Evolutionary conservation across 148 eudicot genomes (phyloP).

Genomic region (Vaccinium macrocarpon): DNA sequence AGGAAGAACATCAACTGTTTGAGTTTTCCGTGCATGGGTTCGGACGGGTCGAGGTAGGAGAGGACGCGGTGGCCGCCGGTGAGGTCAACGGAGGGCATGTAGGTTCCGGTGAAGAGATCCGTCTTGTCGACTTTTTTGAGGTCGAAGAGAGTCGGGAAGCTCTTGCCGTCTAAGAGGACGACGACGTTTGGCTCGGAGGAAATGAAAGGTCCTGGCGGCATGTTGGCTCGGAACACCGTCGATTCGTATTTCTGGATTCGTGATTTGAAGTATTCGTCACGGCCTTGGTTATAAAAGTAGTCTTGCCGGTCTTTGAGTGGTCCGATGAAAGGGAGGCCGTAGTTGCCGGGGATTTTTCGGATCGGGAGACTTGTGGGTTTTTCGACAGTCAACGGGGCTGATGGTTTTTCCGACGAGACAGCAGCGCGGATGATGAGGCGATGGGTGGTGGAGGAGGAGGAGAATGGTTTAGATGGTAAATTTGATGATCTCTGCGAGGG

Average conservation of each 20-base stretch:
- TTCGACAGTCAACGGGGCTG: not conserved
- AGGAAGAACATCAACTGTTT: conserved; percentile 55
- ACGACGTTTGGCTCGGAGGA: conserved; percentile 61
- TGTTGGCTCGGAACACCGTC: conserved; percentile 71
- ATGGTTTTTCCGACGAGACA: not conserved
- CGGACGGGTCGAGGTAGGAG: conserved; percentile 84
- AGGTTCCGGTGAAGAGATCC: conserved; percentile 82
- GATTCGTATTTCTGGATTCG: conserved; percentile 64
- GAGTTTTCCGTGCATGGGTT: conserved; percentile 72
- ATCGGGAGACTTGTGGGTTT: conserved; percentile 32
- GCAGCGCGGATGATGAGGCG: not conserved
- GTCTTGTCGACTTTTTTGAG: conserved; percentile 66
- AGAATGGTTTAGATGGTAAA: too few species aligned
- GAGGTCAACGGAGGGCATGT: conserved; percentile 69
- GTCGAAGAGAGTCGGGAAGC: conserved; percentile 73
- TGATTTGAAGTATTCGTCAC: conserved; percentile 79
- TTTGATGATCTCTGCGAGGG: not conserved
- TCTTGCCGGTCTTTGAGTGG: conserved; percentile 67
- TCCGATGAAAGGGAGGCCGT: conserved; percentile 68
- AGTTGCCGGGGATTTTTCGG: conserved; percentile 64
- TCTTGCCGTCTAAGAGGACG: conserved; percentile 70
- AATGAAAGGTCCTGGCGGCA: conserved; percentile 88
- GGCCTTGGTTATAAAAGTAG: conserved; percentile 79
- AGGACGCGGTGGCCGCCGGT: conserved; percentile 84
- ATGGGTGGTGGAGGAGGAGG: not conserved